phyloP scores from a whole-genome alignment of 768 basidiomycete genomes.

The Mycena metata region DNA sequence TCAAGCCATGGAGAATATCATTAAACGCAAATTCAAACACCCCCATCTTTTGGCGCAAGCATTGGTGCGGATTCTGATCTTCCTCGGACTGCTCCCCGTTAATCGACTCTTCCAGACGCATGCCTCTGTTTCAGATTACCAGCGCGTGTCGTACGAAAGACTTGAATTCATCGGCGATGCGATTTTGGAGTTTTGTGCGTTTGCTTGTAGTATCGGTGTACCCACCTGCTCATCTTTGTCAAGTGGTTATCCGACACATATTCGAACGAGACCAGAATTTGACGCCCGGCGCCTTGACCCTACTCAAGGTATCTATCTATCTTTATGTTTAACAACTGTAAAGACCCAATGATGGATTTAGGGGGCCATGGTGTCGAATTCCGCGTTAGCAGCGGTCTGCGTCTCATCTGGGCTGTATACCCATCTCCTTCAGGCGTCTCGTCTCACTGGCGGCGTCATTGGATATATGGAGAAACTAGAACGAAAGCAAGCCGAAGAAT shows the following conservation, averaged over 20 bases:
- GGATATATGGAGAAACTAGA: conserved; percentile 66
- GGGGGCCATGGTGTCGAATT: conserved; percentile 91
- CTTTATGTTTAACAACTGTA: conserved; percentile 1
- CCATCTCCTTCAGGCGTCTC: conserved; percentile 70
- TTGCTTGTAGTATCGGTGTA: conserved; percentile 4
- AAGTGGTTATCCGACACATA: conserved; percentile 83
- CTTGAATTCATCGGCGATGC: conserved; percentile 92
- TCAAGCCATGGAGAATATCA: conserved; percentile 70
- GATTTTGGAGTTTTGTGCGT: conserved; percentile 84
- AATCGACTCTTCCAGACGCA: conserved; percentile 67
- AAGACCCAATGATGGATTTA: conserved; percentile 46
- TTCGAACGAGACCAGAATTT: conserved; percentile 73
- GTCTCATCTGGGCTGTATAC: conserved; percentile 76
- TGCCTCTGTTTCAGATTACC: conserved; percentile 67
- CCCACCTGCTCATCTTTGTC: conserved; percentile 30
- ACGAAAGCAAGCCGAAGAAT: conserved; percentile 62
- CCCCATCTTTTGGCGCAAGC: conserved; percentile 80
- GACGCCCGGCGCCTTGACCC: conserved; percentile 81
- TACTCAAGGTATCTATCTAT: conserved; percentile 73
- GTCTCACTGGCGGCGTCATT: conserved; percentile 64
- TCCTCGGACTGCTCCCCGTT: conserved; percentile 12
- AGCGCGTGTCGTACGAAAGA: conserved; percentile 75
- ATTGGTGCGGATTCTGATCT: conserved; percentile 62
- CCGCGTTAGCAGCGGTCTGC: conserved; percentile 80
- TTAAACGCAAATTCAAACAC: conserved; percentile 72